Percentiles rank a stretch among this genome's conserved stretches.
Evolutionary conservation across 2,329 filamentous ascomycete species (phyloP).

Genomic region (Celoporthe dispersa): DNA sequence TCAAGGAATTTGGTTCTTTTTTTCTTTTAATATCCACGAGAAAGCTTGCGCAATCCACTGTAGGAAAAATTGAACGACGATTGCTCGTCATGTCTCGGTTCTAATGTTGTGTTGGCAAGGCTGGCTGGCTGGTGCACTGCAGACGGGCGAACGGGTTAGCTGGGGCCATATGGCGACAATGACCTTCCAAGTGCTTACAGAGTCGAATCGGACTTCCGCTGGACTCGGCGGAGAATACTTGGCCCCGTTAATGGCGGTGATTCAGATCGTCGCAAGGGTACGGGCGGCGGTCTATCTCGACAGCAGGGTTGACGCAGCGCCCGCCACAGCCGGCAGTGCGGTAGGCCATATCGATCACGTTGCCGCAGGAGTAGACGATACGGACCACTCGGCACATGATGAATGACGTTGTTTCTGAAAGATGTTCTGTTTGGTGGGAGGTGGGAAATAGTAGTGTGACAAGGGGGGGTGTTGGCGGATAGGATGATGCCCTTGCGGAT

Average conservation of each 20-base stretch:
- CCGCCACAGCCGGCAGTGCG: not conserved
- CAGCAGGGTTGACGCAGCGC: not conserved
- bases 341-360: not conserved
- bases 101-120: constrained; percentile 18
- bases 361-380: constrained; percentile 22
- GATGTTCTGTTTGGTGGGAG: not conserved
- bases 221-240: not conserved
- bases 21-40: not conserved
- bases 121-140: not conserved
- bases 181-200: not conserved
- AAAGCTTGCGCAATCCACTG: constrained; percentile 3
- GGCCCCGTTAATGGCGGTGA: constrained; percentile 1
- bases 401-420: not conserved
- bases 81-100: constrained; percentile 27
- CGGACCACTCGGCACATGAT: constrained; percentile 23
- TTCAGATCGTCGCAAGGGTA: constrained; percentile 7
- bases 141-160: not conserved
- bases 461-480: not conserved
- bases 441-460: not conserved
- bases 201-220: not conserved
- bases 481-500: not conserved
- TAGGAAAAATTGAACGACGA: constrained; percentile 21
- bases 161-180: not conserved
- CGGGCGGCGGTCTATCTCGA: constrained; percentile 2
- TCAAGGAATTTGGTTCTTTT: not conserved